These are phyloP conservation scores for Pestalotiopsis sp. DNA, from an alignment of 2,329 filamentous ascomycete genomes.

Conservation along the genomic window DNA sequence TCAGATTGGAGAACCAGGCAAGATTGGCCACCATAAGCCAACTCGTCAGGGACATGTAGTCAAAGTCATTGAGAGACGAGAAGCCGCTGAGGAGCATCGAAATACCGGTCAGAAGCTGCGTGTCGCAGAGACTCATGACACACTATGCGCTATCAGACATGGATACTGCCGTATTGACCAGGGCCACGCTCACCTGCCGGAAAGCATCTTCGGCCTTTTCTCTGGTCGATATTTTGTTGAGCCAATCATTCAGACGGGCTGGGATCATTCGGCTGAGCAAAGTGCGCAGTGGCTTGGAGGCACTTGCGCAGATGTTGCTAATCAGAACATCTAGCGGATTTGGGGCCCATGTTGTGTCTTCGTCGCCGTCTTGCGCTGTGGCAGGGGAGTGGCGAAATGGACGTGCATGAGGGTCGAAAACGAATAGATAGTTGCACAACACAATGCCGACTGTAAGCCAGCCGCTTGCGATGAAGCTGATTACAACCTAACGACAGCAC, in stretches of 20 bases:
- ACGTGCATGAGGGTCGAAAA: conserved; percentile 1
- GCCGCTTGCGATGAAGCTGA: conserved; percentile 7
- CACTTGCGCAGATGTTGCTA: not conserved
- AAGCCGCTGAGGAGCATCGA: conserved; percentile 12
- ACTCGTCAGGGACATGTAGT: conserved; percentile 3
- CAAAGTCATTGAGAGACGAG: not conserved
- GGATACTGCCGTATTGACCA: not conserved
- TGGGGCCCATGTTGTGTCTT: not conserved
- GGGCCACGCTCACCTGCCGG: not conserved
- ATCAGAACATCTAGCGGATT: not conserved
- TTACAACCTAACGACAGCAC: not conserved
- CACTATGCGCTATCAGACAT: not conserved
- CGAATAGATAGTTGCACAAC: conserved; percentile 9
- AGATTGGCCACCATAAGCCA: conserved; percentile 13
- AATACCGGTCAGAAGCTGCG: conserved; percentile 5
- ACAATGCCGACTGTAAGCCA: conserved; percentile 9
- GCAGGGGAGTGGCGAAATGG: conserved; percentile 1
- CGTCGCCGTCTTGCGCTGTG: not conserved
- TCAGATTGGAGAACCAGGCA: conserved; percentile 15
- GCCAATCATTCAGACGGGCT: not conserved
- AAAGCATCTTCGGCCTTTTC: conserved; percentile 10
- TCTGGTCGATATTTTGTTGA: not conserved
- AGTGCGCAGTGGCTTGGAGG: not conserved
- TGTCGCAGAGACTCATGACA: conserved; percentile 10
- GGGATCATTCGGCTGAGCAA: not conserved